These are phyloP conservation scores for Trametes cubensis DNA, from an alignment of 768 basidiomycete genomes.

Conservation along the genomic window DNA sequence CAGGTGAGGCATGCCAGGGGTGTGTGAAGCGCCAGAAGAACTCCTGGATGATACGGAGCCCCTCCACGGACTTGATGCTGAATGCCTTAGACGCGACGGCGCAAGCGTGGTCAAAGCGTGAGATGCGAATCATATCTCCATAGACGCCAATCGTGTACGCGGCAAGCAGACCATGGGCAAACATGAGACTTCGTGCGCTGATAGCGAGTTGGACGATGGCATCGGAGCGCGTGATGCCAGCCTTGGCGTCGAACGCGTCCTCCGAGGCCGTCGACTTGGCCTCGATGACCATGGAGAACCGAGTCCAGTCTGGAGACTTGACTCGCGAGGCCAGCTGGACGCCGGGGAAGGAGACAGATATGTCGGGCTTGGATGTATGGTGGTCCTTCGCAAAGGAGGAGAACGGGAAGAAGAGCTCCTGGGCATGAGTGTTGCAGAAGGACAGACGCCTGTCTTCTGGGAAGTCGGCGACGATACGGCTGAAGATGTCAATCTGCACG, in stretches of 20 bases:
- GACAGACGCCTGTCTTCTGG: background rate
- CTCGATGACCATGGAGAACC: constrained; percentile 13
- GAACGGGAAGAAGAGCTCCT: constrained; percentile 16
- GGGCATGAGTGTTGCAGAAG: constrained; percentile 15
- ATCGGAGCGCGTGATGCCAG: background rate
- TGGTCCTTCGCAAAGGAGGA: constrained; percentile 5
- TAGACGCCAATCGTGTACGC: constrained; percentile 16
- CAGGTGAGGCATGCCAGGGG: background rate
- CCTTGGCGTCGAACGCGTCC: background rate
- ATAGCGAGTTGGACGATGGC: constrained; percentile 8
- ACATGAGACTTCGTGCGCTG: constrained; percentile 11
- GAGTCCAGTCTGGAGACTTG: background rate
- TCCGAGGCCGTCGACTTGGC: background rate
- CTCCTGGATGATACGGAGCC: background rate
- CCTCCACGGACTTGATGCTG: background rate
- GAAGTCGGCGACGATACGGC: background rate
- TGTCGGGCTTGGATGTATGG: constrained; percentile 1
- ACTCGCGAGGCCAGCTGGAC: background rate
- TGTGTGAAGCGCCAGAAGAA: constrained; percentile 25
- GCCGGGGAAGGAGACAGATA: constrained; percentile 7
- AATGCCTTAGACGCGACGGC: constrained; percentile 11
- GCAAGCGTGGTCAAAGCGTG: constrained; percentile 19
- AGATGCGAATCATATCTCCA: constrained; percentile 8
- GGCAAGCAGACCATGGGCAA: constrained; percentile 12
- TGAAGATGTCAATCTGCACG: background rate